These are phyloP conservation scores for Ceratocystis harringtonii DNA, from an alignment of 2,329 filamentous ascomycete genomes.

Conservation along the genomic window DNA sequence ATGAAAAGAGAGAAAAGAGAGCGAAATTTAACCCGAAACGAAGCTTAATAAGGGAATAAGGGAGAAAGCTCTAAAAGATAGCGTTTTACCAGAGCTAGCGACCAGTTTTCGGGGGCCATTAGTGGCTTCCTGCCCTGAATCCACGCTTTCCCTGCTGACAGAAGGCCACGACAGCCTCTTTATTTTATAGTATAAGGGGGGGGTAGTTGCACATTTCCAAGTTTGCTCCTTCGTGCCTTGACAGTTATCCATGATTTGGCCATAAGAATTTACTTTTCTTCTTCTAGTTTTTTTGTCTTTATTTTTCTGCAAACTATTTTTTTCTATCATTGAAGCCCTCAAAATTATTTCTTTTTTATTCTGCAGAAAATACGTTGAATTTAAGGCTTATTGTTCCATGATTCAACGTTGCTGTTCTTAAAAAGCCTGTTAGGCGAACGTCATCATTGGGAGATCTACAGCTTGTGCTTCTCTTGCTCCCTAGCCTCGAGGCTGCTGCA, in stretches of 20 bases:
- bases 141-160: too few species aligned
- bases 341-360: neutral
- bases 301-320: neutral
- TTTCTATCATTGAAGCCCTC: neutral
- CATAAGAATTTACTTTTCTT: neutral
- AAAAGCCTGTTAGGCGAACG: too few species aligned
- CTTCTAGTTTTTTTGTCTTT: neutral
- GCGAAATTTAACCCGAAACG: too few species aligned
- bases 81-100: neutral
- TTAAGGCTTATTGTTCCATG: too few species aligned
- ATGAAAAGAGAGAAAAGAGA: too few species aligned
- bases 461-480: too few species aligned
- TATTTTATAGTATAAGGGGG: neutral
- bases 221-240: neutral
- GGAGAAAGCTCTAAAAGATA: too few species aligned
- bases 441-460: too few species aligned
- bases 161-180: slow-evolving; percentile 2
- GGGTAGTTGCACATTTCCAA: neutral
- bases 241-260: neutral
- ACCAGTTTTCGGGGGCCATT: neutral
- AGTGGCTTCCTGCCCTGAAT: neutral
- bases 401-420: too few species aligned
- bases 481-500: too few species aligned
- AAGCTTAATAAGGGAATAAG: too few species aligned
- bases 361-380: too few species aligned